phyloP scores from a whole-genome alignment of 2,329 filamentous ascomycete species.

The Colletotrichum simmondsii region DNA sequence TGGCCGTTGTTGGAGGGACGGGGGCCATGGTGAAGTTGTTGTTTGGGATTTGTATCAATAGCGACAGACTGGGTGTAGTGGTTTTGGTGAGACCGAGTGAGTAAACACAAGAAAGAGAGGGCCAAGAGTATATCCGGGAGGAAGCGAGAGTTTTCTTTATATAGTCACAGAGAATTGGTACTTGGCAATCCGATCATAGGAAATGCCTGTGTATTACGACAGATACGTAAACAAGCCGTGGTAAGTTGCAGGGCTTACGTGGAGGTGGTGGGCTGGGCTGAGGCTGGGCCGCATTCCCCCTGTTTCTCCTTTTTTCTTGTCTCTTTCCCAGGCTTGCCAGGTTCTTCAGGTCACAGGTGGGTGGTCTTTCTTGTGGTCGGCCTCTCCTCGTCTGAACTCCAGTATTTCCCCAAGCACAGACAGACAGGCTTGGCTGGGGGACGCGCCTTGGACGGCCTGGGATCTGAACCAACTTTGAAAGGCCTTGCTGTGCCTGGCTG shows the following conservation, averaged over 20 bases:
- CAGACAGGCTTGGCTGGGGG: background rate
- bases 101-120: background rate
- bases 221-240: conserved; percentile 28
- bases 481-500: background rate
- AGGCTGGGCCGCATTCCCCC: conserved; percentile 31
- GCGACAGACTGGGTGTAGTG: conserved; percentile 9
- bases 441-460: background rate
- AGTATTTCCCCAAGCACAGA: conserved; percentile 12
- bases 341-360: no score
- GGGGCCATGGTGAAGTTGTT: conserved; percentile 17
- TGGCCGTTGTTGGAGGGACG: conserved; percentile 23
- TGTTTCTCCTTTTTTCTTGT: background rate
- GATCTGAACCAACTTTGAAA: conserved; percentile 3
- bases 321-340: background rate
- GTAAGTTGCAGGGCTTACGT: conserved; percentile 19
- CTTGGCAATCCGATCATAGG: conserved; percentile 30
- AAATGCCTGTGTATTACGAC: background rate
- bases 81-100: background rate
- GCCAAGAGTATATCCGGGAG: background rate
- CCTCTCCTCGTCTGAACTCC: conserved; percentile 9
- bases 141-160: background rate
- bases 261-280: conserved; percentile 30
- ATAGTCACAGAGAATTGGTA: background rate
- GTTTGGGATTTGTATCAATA: background rate
- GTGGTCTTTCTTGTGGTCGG: background rate